These are phyloP conservation scores for Hyparrhenia diplandra DNA, from an alignment of 176 grass and related monocot genomes.

Conservation along the genomic window DNA sequence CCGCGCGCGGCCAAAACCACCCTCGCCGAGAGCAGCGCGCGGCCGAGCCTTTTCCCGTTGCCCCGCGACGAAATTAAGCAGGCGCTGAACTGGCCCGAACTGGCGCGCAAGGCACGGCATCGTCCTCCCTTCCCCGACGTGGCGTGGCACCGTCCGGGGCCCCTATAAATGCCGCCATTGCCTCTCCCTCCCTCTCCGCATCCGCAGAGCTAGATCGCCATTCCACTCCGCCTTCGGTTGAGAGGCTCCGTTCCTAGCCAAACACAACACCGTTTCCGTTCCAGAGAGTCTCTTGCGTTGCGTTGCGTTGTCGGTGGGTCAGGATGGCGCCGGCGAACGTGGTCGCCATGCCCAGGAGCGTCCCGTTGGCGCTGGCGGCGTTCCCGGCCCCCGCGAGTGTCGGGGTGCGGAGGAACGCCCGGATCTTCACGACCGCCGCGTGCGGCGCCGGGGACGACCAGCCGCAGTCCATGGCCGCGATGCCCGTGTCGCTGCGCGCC, in stretches of 20 bases:
- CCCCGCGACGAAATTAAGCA: slow-evolving; percentile 35
- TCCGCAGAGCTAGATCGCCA: not conserved
- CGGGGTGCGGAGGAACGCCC: not conserved
- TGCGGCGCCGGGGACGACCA: slow-evolving; percentile 4
- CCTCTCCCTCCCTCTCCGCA: slow-evolving; percentile 7
- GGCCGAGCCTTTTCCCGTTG: slow-evolving; percentile 15
- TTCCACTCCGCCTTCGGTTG: slow-evolving; percentile 18
- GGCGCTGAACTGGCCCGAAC: slow-evolving; percentile 34
- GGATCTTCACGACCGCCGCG: slow-evolving; percentile 16
- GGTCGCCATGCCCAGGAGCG: slow-evolving; percentile 29
- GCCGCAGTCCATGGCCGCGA: slow-evolving; percentile 24
- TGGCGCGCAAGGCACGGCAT: slow-evolving; percentile 26
- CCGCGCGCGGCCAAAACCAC: slow-evolving; percentile 7
- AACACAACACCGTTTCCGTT: not conserved
- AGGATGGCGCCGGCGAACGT: slow-evolving; percentile 39
- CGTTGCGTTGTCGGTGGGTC: not conserved
- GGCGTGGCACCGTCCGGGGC: not conserved
- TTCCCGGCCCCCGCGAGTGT: not conserved
- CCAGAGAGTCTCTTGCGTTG: not conserved
- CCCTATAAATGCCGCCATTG: slow-evolving; percentile 46
- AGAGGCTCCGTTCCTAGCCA: not conserved
- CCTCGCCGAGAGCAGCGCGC: slow-evolving; percentile 26
- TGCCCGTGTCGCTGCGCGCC: slow-evolving; percentile 39
- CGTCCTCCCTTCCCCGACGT: not conserved
- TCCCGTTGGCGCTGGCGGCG: not conserved